Base-by-base conservation (phyloP, 208 protist genomes). In the Endotrypanum monterogeii region DNA sequence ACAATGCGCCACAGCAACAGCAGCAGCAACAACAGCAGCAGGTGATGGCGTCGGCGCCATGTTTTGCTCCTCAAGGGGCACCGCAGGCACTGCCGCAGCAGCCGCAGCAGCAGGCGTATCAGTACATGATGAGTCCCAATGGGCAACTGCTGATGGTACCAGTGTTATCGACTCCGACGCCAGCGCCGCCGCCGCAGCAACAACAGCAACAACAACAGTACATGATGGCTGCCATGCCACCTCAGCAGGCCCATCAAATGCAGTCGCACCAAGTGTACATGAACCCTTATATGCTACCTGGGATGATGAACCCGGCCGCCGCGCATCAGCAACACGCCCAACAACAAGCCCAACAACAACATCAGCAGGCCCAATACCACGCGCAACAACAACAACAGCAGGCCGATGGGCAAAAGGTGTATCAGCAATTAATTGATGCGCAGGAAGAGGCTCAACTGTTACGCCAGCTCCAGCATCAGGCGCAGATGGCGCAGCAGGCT, bases 91-190 rank as follows among this genome's bases (percentile, higher is more conserved):
- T 68, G 20, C 44, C 62, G 20, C 78, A 74, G 7, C 70, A 76
- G 44, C 71, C 74, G 52, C 80, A 83, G 65, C 80, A 67, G n/a
- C 81, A 83, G 62, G 73, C 78, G 46, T 78, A 67, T 37, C 82
- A 83, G 30, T 88, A 85, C 72, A 67, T 83, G 69, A 71, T 85
- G 62, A 73, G 76, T 3, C 74, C 83, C 1, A 71, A 67, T 18
- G 83, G 83, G 1, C 83, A 88, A 56, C 52, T 85, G 52, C 41
- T 88, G 61, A 58, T 84, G 60, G 57, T 82, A 67, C 80, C 83
- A 2, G 68, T 88, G 44, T 60, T 70, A 65, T 25, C 71, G 1
- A 44, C 82, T 20, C 52, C 71, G 18, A n/a, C 70, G 2, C 32
- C 71, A 28, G 55, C 65, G 58, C 46, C 50, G 1, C 35, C 55